Evolutionary conservation across 78 protist genomes (phyloP), one percentile per base, ranked within the genome.

Genomic region (Dictyostelium intermedium): DNA sequence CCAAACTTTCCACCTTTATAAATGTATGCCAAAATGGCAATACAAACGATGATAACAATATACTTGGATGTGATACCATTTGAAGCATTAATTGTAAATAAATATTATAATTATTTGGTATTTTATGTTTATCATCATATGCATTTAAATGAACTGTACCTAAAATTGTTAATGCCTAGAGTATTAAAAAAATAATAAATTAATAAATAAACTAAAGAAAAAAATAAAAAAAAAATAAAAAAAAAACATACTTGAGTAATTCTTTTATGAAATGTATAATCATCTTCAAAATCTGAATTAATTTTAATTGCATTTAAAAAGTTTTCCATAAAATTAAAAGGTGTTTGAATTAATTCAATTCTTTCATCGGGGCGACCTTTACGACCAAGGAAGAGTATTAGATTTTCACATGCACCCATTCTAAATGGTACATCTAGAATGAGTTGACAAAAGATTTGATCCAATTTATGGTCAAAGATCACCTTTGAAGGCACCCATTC

Each of bases 401-500:
- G 13, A 35, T 43, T 34, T 32, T 89, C 94, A 25, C 61, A 34
- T 7, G 94, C 60, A 23, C 60, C 60, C 69, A 89, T 30, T 35
- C 94, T 34, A 45, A 89, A 89, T 10, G 94, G 94, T 14, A 69
- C 25, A 34, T 89, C 94, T 6, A 30, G 6, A 5, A 89, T 27
- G 3, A 89, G 72, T 69, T 89, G 94, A 50, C 85, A 80, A 47
- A 89, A 89, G 20, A 89, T 89, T 47, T 79, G 60, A 47, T 89
- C 94, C 14, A 89, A 47, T 39, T 89, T 89, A 8, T 89, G 94
- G 20, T 80, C 69, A 16, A 69, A 66, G 20, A 89, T 89, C 18
- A 80, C n/a, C 47, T 78, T 80, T 8, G 83, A 9, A 1, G 94
- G 94, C 13, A 89, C 61, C 94, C 94, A 89, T 27, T 89, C 94